Evolutionary conservation across 257 asterid species (phyloP).

Genomic region (Nicotiana attenuata): DNA sequence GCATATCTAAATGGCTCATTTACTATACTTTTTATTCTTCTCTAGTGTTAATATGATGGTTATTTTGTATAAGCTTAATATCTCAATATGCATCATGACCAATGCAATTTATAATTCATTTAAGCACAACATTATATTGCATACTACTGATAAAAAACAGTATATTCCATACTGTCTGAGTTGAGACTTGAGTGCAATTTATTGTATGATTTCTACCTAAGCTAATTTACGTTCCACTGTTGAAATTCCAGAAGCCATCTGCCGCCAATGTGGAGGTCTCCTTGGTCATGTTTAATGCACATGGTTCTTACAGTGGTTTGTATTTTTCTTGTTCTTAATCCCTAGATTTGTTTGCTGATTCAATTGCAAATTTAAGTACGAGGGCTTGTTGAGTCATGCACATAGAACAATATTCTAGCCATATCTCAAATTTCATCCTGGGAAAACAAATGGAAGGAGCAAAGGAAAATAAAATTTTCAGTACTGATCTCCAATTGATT

Average conservation of each 20-base stretch:
- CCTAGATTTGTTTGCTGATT: not conserved
- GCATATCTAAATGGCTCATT: slow-evolving; percentile 9
- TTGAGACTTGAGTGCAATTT: not conserved
- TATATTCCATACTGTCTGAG: not conserved
- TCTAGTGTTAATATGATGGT: not conserved
- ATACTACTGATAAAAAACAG: not conserved
- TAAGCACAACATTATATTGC: not conserved
- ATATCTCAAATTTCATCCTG: not conserved
- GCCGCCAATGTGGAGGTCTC: slow-evolving; percentile 47
- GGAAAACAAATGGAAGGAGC: not conserved
- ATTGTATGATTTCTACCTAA: not conserved
- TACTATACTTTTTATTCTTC: slow-evolving; percentile 1
- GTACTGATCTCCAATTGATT: not conserved
- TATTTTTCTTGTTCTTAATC: slow-evolving; percentile 3
- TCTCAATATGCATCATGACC: slow-evolving; percentile 7
- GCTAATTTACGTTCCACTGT: slow-evolving; percentile 6
- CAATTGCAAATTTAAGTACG: not conserved
- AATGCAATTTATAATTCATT: not conserved
- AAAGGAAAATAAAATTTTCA: not conserved
- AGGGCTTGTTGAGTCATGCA: not conserved
- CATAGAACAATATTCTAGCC: not conserved
- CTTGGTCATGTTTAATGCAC: slow-evolving; percentile 66
- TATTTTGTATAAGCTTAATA: not conserved
- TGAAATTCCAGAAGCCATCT: slow-evolving; percentile 53
- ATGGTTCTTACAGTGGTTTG: slow-evolving; percentile 72